Conservation (phyloP, 352 stramenopile species). For the Phytophthora quininea region DNA sequence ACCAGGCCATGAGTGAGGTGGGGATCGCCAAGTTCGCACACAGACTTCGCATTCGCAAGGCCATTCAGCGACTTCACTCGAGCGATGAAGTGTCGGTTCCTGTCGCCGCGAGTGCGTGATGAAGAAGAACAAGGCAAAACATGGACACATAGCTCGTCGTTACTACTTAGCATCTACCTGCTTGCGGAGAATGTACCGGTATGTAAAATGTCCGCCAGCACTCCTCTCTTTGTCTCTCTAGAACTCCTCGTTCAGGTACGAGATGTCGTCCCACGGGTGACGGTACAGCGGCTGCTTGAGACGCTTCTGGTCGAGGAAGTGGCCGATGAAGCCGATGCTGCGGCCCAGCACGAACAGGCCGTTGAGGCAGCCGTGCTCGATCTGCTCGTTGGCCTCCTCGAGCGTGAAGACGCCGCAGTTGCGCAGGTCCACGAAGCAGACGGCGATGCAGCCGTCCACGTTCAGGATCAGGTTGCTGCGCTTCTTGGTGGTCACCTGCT, state of each 20-base stretch:
- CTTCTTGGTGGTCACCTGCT: constrained; percentile 98
- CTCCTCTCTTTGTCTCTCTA: constrained; percentile 34
- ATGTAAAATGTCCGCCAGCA: constrained; percentile 14
- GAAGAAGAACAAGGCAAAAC: constrained; percentile 9
- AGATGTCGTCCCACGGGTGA: constrained; percentile 98
- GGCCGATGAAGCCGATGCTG: constrained; percentile 93
- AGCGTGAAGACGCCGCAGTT: constrained; percentile 90
- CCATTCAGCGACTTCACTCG: constrained; percentile 57
- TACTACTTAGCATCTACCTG: constrained; percentile 41
- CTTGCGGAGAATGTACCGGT: constrained; percentile 28
- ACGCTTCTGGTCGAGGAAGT: constrained; percentile 97
- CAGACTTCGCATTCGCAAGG: constrained; percentile 69
- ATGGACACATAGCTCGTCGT: constrained; percentile 30
- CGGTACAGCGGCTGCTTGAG: constrained; percentile 98
- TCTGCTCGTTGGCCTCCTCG: constrained; percentile 94
- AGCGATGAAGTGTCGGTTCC: constrained; percentile 26
- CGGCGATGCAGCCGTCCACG: constrained; percentile 97
- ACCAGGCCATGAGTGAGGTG: constrained; percentile 77
- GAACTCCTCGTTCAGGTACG: constrained; percentile 91
- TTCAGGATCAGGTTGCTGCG: constrained; percentile 98
- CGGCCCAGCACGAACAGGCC: constrained; percentile 90
- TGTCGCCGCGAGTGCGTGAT: constrained; percentile 42
- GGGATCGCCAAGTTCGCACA: constrained; percentile 82
- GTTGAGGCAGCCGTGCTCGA: constrained; percentile 96
- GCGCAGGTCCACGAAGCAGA: constrained; percentile 97